Evolutionary conservation across 306 rosid species (phyloP).

Genomic region (Quercus robur): DNA sequence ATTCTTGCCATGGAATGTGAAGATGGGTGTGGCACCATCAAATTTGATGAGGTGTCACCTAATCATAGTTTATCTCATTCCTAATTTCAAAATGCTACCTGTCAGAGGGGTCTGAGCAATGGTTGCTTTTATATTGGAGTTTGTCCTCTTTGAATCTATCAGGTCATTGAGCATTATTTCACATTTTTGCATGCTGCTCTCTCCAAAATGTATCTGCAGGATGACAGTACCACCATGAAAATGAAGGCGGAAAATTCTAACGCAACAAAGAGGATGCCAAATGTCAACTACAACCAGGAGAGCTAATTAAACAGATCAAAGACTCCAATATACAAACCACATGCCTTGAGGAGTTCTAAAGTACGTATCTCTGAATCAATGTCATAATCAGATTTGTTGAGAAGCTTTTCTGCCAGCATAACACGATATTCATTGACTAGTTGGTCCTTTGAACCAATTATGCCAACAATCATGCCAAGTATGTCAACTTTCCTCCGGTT

Average conservation of each 20-base stretch:
- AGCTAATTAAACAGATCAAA: constrained; percentile 10
- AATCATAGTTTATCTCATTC: not conserved
- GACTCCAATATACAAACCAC: constrained; percentile 8
- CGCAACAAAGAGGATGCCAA: not conserved
- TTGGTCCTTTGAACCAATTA: constrained; percentile 95
- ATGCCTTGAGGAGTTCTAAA: constrained; percentile 90
- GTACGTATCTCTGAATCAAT: constrained; percentile 93
- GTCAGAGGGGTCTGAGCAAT: constrained; percentile 50
- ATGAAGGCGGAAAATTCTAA: constrained; percentile 11
- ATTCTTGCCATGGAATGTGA: not conserved
- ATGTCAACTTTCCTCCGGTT: constrained; percentile 88
- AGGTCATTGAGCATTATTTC: constrained; percentile 96
- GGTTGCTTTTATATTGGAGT: constrained; percentile 85
- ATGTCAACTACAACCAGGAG: constrained; percentile 11
- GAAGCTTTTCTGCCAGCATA: constrained; percentile 97
- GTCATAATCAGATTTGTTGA: constrained; percentile 93
- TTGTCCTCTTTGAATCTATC: constrained; percentile 80
- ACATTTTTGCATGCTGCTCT: constrained; percentile 95
- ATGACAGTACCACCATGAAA: constrained; percentile 21
- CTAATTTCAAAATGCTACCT: constrained; percentile 33
- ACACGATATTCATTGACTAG: constrained; percentile 92
- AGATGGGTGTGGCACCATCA: not conserved
- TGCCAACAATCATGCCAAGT: constrained; percentile 96
- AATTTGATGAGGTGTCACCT: not conserved
- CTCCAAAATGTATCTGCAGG: constrained; percentile 91